Evolutionary conservation across 148 eudicot species (phyloP), one percentile per base, ranked within the genome.

Genomic region (Persicaria maculosa): DNA sequence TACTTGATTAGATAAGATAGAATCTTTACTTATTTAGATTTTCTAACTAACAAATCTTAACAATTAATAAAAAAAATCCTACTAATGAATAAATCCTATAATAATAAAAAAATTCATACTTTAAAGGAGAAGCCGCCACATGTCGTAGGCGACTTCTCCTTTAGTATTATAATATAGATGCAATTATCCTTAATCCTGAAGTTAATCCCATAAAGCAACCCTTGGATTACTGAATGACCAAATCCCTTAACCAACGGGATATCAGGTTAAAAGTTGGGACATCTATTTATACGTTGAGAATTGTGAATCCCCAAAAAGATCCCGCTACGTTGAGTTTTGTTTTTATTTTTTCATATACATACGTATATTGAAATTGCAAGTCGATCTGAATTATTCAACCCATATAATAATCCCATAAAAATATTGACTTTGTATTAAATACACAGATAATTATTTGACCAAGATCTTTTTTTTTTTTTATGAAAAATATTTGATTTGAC

Each of bases 401-500:
- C 14, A 5, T 14, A 61, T 14, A 10, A 64, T 64, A 1, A 31
- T 19, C 40, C 25, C 36, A 11, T 36, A 3, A 40, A 64, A n/a
- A 64, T 31, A 12, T 12, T 64, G 46, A 64, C 15, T 64, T 64
- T 40, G 9, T 40, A 64, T 64, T 64, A 64, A 64, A 64, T 64
- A 31, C 3, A 64, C 17, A 36, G 44, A 64, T 64, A 31, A 14
- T 40, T 36, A 64, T 64, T 64, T 36, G 69, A 64, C 69, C 69
- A 64, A 64, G 45, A 64, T n/a, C 40, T 31, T 31, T 31, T 31
- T 31, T 1, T 31, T 64, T 61, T 17, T 17, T 4, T 9, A 22
- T 7, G 44, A 36, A 36, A 31, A 64, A 40, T 64, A 64, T 64
- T 64, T 64, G 69, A 64, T 40, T 64, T 64, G 69, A 64, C 69